Evolutionary conservation across 2,329 filamentous ascomycete species (phyloP).

Genomic region (Microsporum canis): DNA sequence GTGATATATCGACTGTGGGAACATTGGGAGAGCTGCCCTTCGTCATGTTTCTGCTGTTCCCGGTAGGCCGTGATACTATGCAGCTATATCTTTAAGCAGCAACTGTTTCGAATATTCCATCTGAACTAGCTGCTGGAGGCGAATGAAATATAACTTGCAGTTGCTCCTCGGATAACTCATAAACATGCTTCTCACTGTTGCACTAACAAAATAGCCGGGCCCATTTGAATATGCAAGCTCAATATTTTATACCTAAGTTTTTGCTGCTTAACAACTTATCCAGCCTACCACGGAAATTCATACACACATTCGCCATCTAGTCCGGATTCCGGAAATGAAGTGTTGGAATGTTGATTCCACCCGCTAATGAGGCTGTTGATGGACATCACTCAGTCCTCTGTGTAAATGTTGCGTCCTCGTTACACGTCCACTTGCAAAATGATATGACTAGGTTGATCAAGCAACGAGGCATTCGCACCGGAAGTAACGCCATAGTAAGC

Average conservation of each 20-base stretch:
- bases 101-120: neutral
- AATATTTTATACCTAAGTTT: neutral
- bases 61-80: neutral
- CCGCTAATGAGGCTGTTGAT: no score
- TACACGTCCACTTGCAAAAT: neutral
- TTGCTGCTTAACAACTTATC: neutral
- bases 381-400: neutral
- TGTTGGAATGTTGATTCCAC: neutral
- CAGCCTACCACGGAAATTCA: neutral
- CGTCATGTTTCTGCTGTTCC: neutral
- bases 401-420: neutral
- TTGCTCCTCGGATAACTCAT: neutral
- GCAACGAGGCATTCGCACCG: neutral
- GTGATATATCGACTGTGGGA: slow-evolving; percentile 1
- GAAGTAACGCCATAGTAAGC: neutral
- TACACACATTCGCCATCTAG: neutral
- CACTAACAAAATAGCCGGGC: neutral
- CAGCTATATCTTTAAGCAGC: neutral
- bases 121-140: neutral
- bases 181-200: neutral
- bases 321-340: neutral
- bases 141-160: neutral
- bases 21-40: neutral
- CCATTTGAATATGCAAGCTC: neutral
- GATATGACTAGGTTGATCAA: neutral